Base-by-base conservation (phyloP, 768 basidiomycete species). In the Pisolithus tinctorius region DNA sequence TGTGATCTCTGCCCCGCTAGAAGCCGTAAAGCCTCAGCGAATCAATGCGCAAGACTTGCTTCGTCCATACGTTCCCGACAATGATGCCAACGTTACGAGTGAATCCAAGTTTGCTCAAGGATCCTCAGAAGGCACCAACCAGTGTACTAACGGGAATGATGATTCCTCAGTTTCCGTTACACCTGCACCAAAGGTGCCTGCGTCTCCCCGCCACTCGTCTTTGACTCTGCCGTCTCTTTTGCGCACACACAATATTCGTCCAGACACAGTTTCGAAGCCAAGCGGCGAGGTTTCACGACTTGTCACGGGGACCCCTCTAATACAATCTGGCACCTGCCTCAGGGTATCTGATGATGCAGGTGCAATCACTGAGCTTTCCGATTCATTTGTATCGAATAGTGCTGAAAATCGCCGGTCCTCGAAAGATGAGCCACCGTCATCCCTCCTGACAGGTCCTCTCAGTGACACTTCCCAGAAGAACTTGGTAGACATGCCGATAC, bases 41-140 rank as follows among this genome's bases (percentile, higher is more conserved):
- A 43, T 52, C 29, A 59, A 49, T 29, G 43, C 67, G 23, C 58
- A 47, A 30, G 67, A 67, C 31, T 58, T 62, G 41, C 56, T 60
- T 5, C 68, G 59, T 31, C 50, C 61, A 10, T 52, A 20, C 31
- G 56, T 55, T 40, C 16, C 49, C 29, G 54, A 50, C 2, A 39
- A 47, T 14, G 48, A 53, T 40, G 1, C 50, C 26, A 58, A 55
- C 48, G 40, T 48, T 40, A 8, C 54, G 1, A 53, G 41, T 23
- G 58, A 57, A 34, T 13, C n/a, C 3, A 34, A 40, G 31, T 43
- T 11, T 26, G 36, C 43, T 49, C 50, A 41, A 14, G 36, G 36
- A 38, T 56, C 29, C 13, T 25, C 34, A 10, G 50, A 51, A 45
- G 34, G 52, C 13, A 43, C 55, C 6, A 49, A 31, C 45, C 60